phyloP scores from a whole-genome alignment of 169 alveolate genomes.

The Plasmodium falciparum region DNA sequence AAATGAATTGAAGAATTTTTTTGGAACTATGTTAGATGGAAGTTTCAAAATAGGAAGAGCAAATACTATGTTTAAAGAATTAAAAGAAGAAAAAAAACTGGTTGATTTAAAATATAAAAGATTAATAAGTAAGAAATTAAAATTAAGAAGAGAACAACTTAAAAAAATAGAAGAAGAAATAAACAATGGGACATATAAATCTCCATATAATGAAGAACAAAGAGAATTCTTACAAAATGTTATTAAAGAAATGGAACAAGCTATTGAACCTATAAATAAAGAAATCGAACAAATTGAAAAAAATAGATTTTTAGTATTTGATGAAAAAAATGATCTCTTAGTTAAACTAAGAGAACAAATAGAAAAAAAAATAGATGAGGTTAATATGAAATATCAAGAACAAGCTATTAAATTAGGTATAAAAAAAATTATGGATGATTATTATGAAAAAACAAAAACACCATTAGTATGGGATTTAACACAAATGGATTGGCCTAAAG shows the following conservation, averaged over 20 bases:
- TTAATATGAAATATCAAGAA: constrained; percentile 68
- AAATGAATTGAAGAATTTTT: constrained; percentile 30
- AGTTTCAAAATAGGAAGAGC: constrained; percentile 75
- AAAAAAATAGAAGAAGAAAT: constrained; percentile 46
- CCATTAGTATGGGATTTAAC: constrained; percentile 86
- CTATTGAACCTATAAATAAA: constrained; percentile 73
- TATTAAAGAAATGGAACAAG: constrained; percentile 77
- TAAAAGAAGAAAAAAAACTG: constrained; percentile 64
- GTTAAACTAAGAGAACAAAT: constrained; percentile 80
- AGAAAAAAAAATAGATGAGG: constrained; percentile 69
- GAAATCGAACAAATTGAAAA: constrained; percentile 79
- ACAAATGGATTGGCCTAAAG: constrained; percentile 80
- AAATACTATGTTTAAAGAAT: constrained; percentile 66
- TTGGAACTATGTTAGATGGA: constrained; percentile 71
- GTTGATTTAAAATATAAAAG: constrained; percentile 44
- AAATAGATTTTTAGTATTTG: constrained; percentile 75
- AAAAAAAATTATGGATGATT: constrained; percentile 51
- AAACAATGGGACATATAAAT: constrained; percentile 81
- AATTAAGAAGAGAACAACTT: constrained; percentile 44
- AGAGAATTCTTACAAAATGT: constrained; percentile 74
- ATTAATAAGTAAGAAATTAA: constrained; percentile 33
- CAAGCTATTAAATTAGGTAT: constrained; percentile 48
- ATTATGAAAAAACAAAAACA: constrained; percentile 76
- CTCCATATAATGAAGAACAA: constrained; percentile 82
- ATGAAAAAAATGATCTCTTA: constrained; percentile 80